phyloP scores from a whole-genome alignment of 345 rosid species.

The Gossypium longicalyx region DNA sequence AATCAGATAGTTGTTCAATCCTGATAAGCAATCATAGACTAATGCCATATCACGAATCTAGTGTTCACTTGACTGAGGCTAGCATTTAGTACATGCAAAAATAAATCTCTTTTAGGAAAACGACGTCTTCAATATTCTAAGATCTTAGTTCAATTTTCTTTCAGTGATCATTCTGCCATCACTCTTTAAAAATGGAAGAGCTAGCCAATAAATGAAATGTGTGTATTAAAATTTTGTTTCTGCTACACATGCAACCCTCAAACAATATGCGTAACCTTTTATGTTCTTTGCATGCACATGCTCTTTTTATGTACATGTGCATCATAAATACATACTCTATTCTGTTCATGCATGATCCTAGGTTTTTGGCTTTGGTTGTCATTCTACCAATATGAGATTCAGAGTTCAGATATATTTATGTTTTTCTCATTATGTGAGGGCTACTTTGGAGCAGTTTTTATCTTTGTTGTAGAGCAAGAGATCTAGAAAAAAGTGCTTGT shows the following conservation, averaged over 20 bases:
- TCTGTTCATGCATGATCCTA: background rate
- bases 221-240: background rate
- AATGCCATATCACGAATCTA: background rate
- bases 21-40: background rate
- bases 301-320: background rate
- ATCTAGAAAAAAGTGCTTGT: background rate
- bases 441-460: no score
- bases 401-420: no score
- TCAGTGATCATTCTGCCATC: background rate
- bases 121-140: background rate
- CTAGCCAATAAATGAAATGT: background rate
- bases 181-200: constrained; percentile 4
- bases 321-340: background rate
- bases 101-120: background rate
- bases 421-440: no score
- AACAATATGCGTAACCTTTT: background rate
- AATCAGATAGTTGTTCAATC: background rate
- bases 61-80: background rate
- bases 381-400: background rate
- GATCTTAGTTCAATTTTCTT: background rate
- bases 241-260: background rate
- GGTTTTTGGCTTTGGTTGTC: background rate
- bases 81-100: background rate
- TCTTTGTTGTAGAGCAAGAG: background rate
- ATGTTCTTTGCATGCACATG: background rate